phyloP scores from a whole-genome alignment of 2,329 filamentous ascomycete genomes.

The Cryphonectria naterciae region DNA sequence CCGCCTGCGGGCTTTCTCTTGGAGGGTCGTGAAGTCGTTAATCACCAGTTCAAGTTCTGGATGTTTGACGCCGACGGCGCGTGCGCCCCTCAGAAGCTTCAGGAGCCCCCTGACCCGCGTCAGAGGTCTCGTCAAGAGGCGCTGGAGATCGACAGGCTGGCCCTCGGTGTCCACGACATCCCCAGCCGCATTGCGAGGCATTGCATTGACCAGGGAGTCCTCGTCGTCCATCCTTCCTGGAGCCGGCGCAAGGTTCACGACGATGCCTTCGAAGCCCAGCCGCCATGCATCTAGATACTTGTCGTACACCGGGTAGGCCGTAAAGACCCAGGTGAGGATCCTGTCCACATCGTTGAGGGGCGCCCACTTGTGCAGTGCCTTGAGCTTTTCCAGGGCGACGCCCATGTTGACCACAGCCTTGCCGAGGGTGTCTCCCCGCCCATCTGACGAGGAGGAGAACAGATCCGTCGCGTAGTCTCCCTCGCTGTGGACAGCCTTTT shows the following conservation, averaged over 20 bases:
- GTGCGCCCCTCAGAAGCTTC: conserved; percentile 77
- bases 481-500: conserved; percentile 76
- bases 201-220: conserved; percentile 61
- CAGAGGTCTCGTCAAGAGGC: conserved; percentile 85
- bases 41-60: conserved; percentile 62
- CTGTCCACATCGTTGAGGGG: conserved; percentile 73
- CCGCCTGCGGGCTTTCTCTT: conserved; percentile 73
- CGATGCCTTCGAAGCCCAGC: conserved; percentile 89
- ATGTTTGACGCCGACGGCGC: conserved; percentile 57
- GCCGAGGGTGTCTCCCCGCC: conserved; percentile 66
- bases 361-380: conserved; percentile 77
- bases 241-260: conserved; percentile 86
- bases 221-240: conserved; percentile 57
- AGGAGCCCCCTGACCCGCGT: conserved; percentile 85
- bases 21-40: conserved; percentile 69
- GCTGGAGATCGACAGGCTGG: conserved; percentile 91
- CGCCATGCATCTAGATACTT: conserved; percentile 89
- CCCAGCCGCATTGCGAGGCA: conserved; percentile 66
- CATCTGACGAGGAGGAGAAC: conserved; percentile 61
- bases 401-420: conserved; percentile 95
- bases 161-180: conserved; percentile 75
- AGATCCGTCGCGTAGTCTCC: conserved; percentile 67
- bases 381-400: conserved; percentile 82
- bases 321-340: conserved; percentile 80
- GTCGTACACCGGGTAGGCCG: conserved; percentile 76